phyloP scores from a whole-genome alignment of 1,284 basidiomycete genomes.

The Peniophora sp. region DNA sequence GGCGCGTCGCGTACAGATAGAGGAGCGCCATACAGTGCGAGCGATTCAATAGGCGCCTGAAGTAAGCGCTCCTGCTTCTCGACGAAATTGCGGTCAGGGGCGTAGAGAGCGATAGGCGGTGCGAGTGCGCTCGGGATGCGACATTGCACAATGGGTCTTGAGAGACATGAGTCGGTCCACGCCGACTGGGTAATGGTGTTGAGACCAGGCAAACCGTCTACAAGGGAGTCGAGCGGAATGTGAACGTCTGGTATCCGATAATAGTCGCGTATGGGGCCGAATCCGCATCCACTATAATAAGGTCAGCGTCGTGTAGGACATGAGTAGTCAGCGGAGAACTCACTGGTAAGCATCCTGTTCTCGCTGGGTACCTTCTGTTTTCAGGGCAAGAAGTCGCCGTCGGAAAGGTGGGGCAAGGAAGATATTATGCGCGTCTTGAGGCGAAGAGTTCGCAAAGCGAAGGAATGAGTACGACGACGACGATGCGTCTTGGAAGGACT shows the following conservation, averaged over 20 bases:
- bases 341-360: slow-evolving; percentile 42
- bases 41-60: slow-evolving; percentile 64
- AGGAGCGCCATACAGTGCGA: slow-evolving; percentile 84
- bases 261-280: slow-evolving; percentile 21
- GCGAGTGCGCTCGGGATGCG: slow-evolving; percentile 80
- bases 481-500: slow-evolving; percentile 48
- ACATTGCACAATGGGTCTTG: slow-evolving; percentile 73
- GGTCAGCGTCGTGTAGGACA: slow-evolving; percentile 8
- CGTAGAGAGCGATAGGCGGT: slow-evolving; percentile 72
- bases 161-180: slow-evolving; percentile 76
- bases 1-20: slow-evolving; percentile 47
- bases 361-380: slow-evolving; percentile 33
- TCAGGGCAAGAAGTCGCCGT: slow-evolving; percentile 39
- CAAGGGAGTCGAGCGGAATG: neutral
- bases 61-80: slow-evolving; percentile 58
- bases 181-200: slow-evolving; percentile 50
- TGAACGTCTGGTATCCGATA: neutral
- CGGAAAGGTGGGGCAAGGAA: slow-evolving; percentile 52
- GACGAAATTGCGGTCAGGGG: slow-evolving; percentile 73
- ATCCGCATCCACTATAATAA: slow-evolving; percentile 44
- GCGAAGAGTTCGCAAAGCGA: slow-evolving; percentile 54
- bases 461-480: slow-evolving; percentile 68
- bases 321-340: slow-evolving; percentile 20
- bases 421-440: slow-evolving; percentile 57
- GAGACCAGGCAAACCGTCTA: slow-evolving; percentile 45